These are phyloP conservation scores for Zelopaecilomyces penicillatus DNA, from an alignment of 2,329 filamentous ascomycete species.

Conservation along the genomic window DNA sequence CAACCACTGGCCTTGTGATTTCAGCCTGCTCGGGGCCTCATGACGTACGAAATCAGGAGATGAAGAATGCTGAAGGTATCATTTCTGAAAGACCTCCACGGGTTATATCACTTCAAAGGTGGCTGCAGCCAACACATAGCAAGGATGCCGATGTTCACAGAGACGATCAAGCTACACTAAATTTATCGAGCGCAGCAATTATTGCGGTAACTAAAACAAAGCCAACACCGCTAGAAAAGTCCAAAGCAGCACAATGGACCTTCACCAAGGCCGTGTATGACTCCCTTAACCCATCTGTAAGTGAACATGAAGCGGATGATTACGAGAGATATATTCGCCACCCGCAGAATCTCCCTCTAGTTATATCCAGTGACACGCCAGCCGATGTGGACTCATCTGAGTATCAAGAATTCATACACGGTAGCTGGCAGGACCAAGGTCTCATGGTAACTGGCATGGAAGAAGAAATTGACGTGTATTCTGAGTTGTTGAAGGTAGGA, in stretches of 20 bases:
- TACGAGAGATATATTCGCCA: slow-evolving; percentile 86
- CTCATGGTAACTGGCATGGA: slow-evolving; percentile 43
- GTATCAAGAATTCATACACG: slow-evolving; percentile 73
- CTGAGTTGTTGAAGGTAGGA: slow-evolving; percentile 64
- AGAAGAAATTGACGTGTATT: slow-evolving; percentile 50
- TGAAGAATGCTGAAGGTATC: slow-evolving; percentile 30
- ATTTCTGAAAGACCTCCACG: slow-evolving; percentile 28
- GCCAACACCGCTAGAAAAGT: slow-evolving; percentile 61
- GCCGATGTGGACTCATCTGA: slow-evolving; percentile 53
- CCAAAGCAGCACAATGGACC: slow-evolving; percentile 77
- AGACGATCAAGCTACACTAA: slow-evolving; percentile 1
- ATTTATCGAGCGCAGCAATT: slow-evolving; percentile 1
- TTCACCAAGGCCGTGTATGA: slow-evolving; percentile 78
- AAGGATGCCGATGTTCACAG: slow-evolving; percentile 17
- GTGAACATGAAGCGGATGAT: slow-evolving; percentile 67
- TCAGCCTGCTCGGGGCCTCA: slow-evolving; percentile 9
- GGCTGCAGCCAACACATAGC: slow-evolving; percentile 46
- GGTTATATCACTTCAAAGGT: slow-evolving; percentile 50
- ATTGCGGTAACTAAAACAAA: slow-evolving; percentile 35
- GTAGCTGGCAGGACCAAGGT: slow-evolving; percentile 53
- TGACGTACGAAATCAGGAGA: no score
- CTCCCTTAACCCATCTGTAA: slow-evolving; percentile 78
- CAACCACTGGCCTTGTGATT: slow-evolving; percentile 54
- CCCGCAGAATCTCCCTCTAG: slow-evolving; percentile 79
- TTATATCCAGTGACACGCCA: slow-evolving; percentile 60